These are phyloP conservation scores for Evansstolkia leycettana DNA, from an alignment of 495 filamentous ascomycete genomes.

Conservation along the genomic window DNA sequence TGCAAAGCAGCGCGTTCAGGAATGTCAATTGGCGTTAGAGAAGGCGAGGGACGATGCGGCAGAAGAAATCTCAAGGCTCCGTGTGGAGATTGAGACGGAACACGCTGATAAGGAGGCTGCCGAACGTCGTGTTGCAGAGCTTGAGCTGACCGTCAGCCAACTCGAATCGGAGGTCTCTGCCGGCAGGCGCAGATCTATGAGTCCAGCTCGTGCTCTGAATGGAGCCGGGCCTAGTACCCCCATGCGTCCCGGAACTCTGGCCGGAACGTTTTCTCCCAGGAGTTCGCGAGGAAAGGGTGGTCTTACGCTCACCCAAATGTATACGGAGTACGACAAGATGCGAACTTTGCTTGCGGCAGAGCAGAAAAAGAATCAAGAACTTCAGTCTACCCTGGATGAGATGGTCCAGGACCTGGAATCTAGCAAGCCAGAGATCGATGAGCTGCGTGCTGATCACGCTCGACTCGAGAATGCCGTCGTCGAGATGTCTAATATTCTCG, in stretches of 20 bases:
- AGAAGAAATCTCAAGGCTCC: conserved; percentile 64
- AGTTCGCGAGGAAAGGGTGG: conserved; percentile 42
- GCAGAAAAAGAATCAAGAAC: conserved; percentile 55
- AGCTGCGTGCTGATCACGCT: conserved; percentile 42
- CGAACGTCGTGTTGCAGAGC: conserved; percentile 57
- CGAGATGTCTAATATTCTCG: conserved; percentile 63
- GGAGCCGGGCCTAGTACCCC: conserved; percentile 38
- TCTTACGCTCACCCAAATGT: conserved; percentile 55
- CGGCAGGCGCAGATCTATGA: conserved; percentile 26
- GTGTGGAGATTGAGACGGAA: conserved; percentile 72
- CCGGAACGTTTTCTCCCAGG: conserved; percentile 43
- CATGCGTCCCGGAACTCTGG: conserved; percentile 35
- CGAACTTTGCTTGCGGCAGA: conserved; percentile 50
- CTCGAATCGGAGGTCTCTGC: conserved; percentile 40
- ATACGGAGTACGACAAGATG: conserved; percentile 50
- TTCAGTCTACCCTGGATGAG: conserved; percentile 65
- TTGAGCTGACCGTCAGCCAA: conserved; percentile 60
- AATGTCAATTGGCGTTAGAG: conserved; percentile 66
- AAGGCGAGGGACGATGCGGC: conserved; percentile 69
- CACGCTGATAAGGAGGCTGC: conserved; percentile 56
- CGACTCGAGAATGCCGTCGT: conserved; percentile 53
- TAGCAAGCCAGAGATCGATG: conserved; percentile 48
- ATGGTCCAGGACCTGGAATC: conserved; percentile 53
- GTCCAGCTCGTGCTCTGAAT: conserved; percentile 40
- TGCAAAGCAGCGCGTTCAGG: conserved; percentile 66